phyloP scores from a whole-genome alignment of 2,329 filamentous ascomycete genomes.

The Rachicladosporium sp. region DNA sequence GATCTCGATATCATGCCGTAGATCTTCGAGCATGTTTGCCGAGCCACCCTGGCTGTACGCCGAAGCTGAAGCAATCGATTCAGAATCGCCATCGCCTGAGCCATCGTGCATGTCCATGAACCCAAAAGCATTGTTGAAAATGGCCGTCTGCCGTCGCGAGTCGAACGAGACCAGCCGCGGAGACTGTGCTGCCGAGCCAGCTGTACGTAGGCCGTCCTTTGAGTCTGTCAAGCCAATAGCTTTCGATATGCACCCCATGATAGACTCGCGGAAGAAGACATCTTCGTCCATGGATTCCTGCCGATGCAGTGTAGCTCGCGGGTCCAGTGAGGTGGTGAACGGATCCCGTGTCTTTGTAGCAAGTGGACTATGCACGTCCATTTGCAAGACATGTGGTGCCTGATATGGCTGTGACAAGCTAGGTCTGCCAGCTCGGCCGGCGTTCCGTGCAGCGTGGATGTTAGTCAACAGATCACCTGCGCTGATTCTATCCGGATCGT shows the following conservation, averaged over 20 bases:
- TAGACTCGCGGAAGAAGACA: constrained; percentile 73
- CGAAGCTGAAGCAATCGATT: constrained; percentile 55
- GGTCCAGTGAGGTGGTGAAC: constrained; percentile 22
- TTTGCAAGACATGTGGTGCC: constrained; percentile 21
- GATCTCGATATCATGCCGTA: constrained; percentile 88
- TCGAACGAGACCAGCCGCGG: constrained; percentile 78
- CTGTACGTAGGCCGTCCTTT: constrained; percentile 52
- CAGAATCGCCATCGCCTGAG: constrained; percentile 77
- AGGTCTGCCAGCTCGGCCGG: constrained; percentile 35
- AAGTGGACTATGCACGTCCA: constrained; percentile 26
- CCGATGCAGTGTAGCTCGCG: constrained; percentile 43
- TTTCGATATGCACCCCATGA: constrained; percentile 92
- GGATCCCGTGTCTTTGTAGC: constrained; percentile 31
- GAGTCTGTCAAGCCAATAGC: constrained; percentile 69
- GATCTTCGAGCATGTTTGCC: constrained; percentile 61
- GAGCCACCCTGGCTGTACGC: constrained; percentile 42
- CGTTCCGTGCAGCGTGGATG: constrained; percentile 54
- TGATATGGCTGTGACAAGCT: constrained; percentile 39
- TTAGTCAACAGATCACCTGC: constrained; percentile 68
- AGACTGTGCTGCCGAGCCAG: constrained; percentile 70
- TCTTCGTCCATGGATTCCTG: constrained; percentile 83
- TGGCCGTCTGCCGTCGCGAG: constrained; percentile 62
- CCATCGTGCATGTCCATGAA: constrained; percentile 45
- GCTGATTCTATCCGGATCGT: constrained; percentile 24
- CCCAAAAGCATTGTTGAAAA: constrained; percentile 67